phyloP scores from a whole-genome alignment of 164 flowering plant species.

The Magnolia kwangsiensis region DNA sequence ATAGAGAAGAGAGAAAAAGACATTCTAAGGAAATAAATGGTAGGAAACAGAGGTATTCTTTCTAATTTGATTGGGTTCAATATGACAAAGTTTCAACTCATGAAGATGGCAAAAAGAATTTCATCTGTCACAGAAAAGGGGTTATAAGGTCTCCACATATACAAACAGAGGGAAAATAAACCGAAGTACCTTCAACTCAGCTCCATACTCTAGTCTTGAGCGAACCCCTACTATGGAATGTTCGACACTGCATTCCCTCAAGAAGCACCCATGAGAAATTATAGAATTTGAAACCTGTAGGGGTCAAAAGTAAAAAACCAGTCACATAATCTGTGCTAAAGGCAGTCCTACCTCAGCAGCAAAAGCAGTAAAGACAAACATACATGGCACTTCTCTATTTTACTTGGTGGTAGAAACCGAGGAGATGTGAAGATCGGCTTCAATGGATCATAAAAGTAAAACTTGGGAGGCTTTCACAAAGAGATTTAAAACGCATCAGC shows the following conservation, averaged over 20 bases:
- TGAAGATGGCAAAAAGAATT: background rate
- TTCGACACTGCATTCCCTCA: constrained; percentile 61
- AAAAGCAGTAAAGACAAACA: background rate
- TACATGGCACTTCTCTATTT: constrained; percentile 73
- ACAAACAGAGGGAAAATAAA: background rate
- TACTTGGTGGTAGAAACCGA: constrained; percentile 77
- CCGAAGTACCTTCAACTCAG: constrained; percentile 53
- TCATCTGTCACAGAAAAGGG: background rate
- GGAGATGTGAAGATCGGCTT: constrained; percentile 87
- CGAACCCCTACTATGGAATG: constrained; percentile 81
- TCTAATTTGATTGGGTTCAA: too few relatives aligned
- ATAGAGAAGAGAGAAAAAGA: background rate
- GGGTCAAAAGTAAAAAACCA: background rate
- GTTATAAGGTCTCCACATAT: background rate
- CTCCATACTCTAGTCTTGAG: constrained; percentile 76
- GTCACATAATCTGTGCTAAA: constrained; percentile 1
- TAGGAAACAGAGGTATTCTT: too few relatives aligned
- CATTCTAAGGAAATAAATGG: too few relatives aligned
- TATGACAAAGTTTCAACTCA: too few relatives aligned
- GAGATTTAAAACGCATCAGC: background rate
- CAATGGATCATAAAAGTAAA: constrained; percentile 72
- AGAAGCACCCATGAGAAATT: constrained; percentile 86
- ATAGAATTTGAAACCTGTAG: constrained; percentile 73
- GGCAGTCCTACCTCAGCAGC: background rate
- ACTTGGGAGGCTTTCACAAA: constrained; percentile 56